phyloP scores from a whole-genome alignment of 176 grass and related monocot species.

The Areca catechu region DNA sequence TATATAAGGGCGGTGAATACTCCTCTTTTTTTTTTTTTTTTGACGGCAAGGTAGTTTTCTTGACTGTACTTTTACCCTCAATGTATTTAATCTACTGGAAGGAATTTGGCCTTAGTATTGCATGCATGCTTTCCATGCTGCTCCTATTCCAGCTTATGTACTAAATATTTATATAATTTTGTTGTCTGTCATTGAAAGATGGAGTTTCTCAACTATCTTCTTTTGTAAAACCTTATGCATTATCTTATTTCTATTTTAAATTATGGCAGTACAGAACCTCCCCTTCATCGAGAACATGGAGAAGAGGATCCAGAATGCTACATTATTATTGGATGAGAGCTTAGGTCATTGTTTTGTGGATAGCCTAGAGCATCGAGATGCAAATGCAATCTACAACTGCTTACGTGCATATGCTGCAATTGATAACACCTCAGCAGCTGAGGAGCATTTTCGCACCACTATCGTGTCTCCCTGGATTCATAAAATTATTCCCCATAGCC shows the following conservation, averaged over 20 bases:
- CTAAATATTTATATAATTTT: no score
- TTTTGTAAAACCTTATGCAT: slow-evolving; percentile 1
- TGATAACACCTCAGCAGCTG: slow-evolving; percentile 87
- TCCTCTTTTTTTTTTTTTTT: no score
- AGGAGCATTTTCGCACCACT: slow-evolving; percentile 75
- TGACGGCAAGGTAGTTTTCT: no score
- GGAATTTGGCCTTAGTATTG: no score
- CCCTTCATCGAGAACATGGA: slow-evolving; percentile 99
- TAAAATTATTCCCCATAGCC: slow-evolving; percentile 68
- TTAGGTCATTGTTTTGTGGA: slow-evolving; percentile 79
- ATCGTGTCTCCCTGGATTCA: slow-evolving; percentile 72
- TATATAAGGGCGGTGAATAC: no score
- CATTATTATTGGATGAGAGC: slow-evolving; percentile 72
- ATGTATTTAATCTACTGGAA: no score
- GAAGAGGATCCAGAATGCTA: slow-evolving; percentile 83
- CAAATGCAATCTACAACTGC: slow-evolving; percentile 86
- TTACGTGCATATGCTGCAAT: slow-evolving; percentile 91
- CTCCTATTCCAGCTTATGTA: no score
- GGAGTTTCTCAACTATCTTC: no score
- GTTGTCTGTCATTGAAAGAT: no score
- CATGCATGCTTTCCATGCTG: no score
- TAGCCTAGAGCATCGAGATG: slow-evolving; percentile 64
- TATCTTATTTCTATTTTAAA: slow-evolving; percentile 50
- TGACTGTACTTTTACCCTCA: no score
- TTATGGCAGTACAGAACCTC: slow-evolving; percentile 97